Evolutionary conservation across 1,139 yeast species (phyloP), one percentile per base, ranked within the genome.

Genomic region (Eremothecium sinecaudum): DNA sequence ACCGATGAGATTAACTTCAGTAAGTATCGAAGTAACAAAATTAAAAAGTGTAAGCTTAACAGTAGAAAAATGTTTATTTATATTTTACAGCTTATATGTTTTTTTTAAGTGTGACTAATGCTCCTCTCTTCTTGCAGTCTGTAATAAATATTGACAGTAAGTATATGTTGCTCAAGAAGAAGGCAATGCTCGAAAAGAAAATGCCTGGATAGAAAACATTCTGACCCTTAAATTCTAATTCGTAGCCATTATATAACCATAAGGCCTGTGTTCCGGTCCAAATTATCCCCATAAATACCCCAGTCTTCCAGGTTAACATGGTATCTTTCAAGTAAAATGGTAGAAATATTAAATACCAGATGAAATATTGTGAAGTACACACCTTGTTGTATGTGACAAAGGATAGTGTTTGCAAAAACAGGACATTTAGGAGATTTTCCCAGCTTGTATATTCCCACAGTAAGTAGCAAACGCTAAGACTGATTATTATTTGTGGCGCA

Each of bases 351-450:
- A 90, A 63, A 55, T 79, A 86, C 96, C 98, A 90, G 46, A 87
- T 75, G 57, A 90, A 90, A 58, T 90, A 90, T 51, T 79, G 92
- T 1, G 95, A 83, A 0, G 98, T 90, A 50, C 93, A 81, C 22
- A 90, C 97, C 59, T 90, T 90, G 63, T 90, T 90, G 62, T 79
- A 84, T 2, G 92, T 69, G 22, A 87, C 95, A 62, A 90, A 90
- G 18, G 84, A 71, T 57, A 84, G 79, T 1, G 98, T 90, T 58
- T 87, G 97, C n/a, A 86, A 56, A 51, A 87, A 83, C 43, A 84
- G 58, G 14, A 86, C 71, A 27, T 79, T 69, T n/a, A 75, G 30
- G 15, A 53, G 35, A 13, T 39, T 39, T n/a, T 33, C 28, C 20
- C 49, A 44, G n/a, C 45, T 39, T n/a, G 47, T 38, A 13, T 37